phyloP scores from a whole-genome alignment of 306 rosid species.

The Lathyrus sativus region DNA sequence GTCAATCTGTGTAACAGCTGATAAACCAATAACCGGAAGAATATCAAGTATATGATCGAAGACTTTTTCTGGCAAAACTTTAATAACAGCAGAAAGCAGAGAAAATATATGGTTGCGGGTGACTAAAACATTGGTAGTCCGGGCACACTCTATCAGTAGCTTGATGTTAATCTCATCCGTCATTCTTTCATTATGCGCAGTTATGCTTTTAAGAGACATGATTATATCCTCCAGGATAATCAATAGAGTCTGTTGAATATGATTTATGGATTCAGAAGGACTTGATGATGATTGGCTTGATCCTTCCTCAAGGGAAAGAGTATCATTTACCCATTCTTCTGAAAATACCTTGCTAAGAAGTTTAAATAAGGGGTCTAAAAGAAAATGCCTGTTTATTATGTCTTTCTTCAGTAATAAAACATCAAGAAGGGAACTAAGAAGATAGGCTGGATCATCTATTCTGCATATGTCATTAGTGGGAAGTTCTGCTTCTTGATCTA shows the following conservation, averaged over 20 bases:
- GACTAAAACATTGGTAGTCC: slow-evolving; percentile 49
- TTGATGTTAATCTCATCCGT: slow-evolving; percentile 50
- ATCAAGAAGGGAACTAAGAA: slow-evolving; percentile 76
- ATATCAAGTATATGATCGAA: slow-evolving; percentile 68
- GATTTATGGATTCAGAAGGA: slow-evolving; percentile 44
- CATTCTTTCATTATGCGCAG: slow-evolving; percentile 43
- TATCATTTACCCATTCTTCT: slow-evolving; percentile 52
- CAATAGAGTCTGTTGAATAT: slow-evolving; percentile 76
- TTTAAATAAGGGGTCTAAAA: slow-evolving; percentile 67
- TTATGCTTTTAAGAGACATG: slow-evolving; percentile 48
- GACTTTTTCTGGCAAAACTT: slow-evolving; percentile 61
- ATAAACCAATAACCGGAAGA: slow-evolving; percentile 67
- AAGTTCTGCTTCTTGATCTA: slow-evolving; percentile 39
- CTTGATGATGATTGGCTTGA: slow-evolving; percentile 35
- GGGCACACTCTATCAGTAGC: slow-evolving; percentile 69
- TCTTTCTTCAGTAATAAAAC: slow-evolving; percentile 79
- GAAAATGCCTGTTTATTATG: slow-evolving; percentile 66
- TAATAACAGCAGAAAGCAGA: slow-evolving; percentile 62
- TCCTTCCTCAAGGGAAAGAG: slow-evolving; percentile 42
- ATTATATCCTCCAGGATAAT: slow-evolving; percentile 75
- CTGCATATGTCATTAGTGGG: slow-evolving; percentile 41
- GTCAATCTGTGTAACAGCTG: slow-evolving; percentile 83
- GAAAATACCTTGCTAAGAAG: slow-evolving; percentile 59
- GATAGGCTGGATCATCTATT: slow-evolving; percentile 49
- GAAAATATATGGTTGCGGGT: slow-evolving; percentile 81